A percentile compares a stretch with the other conserved stretches of the same genome.
These are phyloP conservation scores for Trichosphaerium sp. DNA, from an alignment of 78 protist genomes.

Conservation along the genomic window DNA sequence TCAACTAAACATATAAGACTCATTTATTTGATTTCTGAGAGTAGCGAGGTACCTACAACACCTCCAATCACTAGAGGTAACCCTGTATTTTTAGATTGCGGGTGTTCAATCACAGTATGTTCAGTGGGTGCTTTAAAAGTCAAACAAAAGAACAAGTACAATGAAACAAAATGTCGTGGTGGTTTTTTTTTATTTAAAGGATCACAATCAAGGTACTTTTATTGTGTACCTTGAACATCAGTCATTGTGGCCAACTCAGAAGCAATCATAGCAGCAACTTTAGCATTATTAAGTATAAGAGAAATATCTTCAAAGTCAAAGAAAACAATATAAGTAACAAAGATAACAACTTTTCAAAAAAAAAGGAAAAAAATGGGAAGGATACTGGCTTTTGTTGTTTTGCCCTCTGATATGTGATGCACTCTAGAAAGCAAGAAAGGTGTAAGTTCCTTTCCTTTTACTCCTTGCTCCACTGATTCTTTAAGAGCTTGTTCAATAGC, in stretches of 20 bases:
- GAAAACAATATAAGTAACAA: not conserved
- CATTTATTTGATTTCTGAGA: no score
- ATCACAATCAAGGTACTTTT: not conserved
- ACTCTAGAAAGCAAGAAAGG: conserved; percentile 77
- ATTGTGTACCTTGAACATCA: not conserved
- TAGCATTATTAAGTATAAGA: conserved; percentile 78
- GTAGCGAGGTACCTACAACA: no score
- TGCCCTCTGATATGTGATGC: conserved; percentile 60
- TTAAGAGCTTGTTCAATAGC: conserved; percentile 44
- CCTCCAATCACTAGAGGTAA: conserved; percentile 24
- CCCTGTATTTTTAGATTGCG: not conserved
- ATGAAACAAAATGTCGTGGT: not conserved
- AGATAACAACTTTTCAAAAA: not conserved
- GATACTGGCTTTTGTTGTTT: conserved; percentile 54
- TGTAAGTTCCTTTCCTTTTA: conserved; percentile 74
- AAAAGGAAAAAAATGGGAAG: conserved; percentile 43
- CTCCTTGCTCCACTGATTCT: conserved; percentile 2
- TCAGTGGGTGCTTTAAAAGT: not conserved
- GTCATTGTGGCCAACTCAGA: not conserved
- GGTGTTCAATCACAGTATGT: not conserved
- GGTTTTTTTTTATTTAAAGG: not conserved
- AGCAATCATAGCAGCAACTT: conserved; percentile 71
- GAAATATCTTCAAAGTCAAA: conserved; percentile 34
- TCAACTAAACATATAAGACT: no score
- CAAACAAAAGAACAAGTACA: not conserved